Base-by-base conservation (phyloP, 129 eudicot species). In the Ambrosia artemisiifolia region DNA sequence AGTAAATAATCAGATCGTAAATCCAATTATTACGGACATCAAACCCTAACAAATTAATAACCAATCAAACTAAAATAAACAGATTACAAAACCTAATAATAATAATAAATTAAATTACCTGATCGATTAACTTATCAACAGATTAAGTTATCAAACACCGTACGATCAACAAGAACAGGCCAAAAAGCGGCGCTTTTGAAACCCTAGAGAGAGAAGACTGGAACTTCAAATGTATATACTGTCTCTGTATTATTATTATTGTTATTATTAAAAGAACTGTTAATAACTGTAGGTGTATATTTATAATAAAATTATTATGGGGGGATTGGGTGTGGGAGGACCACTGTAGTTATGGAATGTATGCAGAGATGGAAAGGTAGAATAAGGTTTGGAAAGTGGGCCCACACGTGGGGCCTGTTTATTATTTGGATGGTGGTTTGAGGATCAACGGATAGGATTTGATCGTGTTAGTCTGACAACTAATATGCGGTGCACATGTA, bases 151-250 rank as follows among this genome's bases (percentile, higher is more conserved):
- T 28, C 19, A 35, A 43, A 74, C 71, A 67, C 77, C 60, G 75
- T 78, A 83, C 75, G 83, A 81, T 77, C 80, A 69, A 70, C 43
- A 36, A 63, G 53, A 20, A 57, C 53, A 42, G 28, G 55, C 43
- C 64, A 78, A 81, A 80, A 73, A 83, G 85, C 88, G 87, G 91
- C 95, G 95, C 78, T 43, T 56, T 64, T 69, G 89, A 85, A 91
- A 88, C 97, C 97, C 97, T 90, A 82, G 90, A 82, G 82, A 83
- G 74, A 76, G 75, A 63, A 73, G 63, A 65, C 20, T 72, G 19
- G 20, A 73, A 61, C 74, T 80, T 63, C 68, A 73, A 56, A 79
- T 65, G 65, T 24, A 63, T 63, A 40, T 40, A 7, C 77, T 73
- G 71, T 78, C 85, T 75, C 67, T 56, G 33, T 49, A 73, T 19